Conservation (phyloP, 371 early-diverging fungal species). For the Saksenaea vasiformis region DNA sequence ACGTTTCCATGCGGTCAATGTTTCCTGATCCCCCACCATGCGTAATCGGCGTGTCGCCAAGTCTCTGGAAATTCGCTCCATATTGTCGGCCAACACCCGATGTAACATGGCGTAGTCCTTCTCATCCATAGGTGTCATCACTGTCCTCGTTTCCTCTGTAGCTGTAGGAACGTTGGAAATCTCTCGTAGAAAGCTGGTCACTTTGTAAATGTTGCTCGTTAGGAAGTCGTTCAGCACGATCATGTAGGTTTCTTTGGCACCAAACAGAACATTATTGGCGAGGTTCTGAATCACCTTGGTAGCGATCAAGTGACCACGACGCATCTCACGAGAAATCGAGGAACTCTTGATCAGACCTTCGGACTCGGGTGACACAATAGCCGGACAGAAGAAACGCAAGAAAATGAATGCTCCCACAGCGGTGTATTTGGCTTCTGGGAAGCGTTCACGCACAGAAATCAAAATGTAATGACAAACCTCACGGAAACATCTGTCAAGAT, state of each 20-base stretch:
- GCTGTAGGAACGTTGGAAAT: conserved; percentile 37
- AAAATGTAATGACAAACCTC: conserved; percentile 77
- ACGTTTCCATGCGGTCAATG: conserved; percentile 34
- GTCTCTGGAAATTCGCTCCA: conserved; percentile 64
- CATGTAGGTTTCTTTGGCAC: conserved; percentile 90
- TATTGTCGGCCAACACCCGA: conserved; percentile 62
- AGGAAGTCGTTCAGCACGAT: conserved; percentile 81
- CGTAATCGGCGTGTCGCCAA: conserved; percentile 32
- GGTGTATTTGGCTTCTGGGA: conserved; percentile 80
- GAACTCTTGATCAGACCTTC: conserved; percentile 43
- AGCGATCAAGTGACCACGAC: conserved; percentile 82
- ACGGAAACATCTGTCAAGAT: conserved; percentile 53
- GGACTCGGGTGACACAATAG: conserved; percentile 84
- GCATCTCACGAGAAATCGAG: conserved; percentile 38
- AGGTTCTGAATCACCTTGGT: conserved; percentile 95
- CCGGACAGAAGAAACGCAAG: conserved; percentile 92
- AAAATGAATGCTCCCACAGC: conserved; percentile 95
- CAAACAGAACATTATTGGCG: conserved; percentile 92
- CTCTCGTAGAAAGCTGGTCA: conserved; percentile 57
- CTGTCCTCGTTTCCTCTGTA: conserved; percentile 10
- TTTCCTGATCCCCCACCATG: conserved; percentile 15
- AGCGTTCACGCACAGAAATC: conserved; percentile 70
- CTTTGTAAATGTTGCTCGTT: conserved; percentile 63
- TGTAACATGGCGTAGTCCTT: conserved; percentile 59
- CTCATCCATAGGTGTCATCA: conserved; percentile 47